Evolutionary conservation across 2,329 filamentous ascomycete species (phyloP).

Genomic region (Aspergillus fructus): DNA sequence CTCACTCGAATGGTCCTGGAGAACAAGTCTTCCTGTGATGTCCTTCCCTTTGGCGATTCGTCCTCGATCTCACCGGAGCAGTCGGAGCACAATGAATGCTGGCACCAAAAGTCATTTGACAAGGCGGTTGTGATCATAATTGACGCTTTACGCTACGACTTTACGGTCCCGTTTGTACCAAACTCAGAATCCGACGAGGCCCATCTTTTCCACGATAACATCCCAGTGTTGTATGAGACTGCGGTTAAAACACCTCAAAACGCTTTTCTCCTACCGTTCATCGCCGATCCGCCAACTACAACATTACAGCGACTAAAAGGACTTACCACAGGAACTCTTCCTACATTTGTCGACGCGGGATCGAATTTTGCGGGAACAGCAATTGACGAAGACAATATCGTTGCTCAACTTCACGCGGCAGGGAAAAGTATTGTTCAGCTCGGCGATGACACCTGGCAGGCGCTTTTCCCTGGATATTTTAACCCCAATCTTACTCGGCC

Average conservation of each 20-base stretch:
- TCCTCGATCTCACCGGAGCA: slow-evolving; percentile 15
- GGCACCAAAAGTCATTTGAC: slow-evolving; percentile 92
- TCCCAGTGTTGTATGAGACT: slow-evolving; percentile 83
- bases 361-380: slow-evolving; percentile 94
- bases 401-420: slow-evolving; percentile 62
- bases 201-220: slow-evolving; percentile 78
- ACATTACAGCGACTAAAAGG: slow-evolving; percentile 92
- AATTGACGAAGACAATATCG: slow-evolving; percentile 86
- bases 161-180: slow-evolving; percentile 74
- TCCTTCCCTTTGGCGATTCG: slow-evolving; percentile 62
- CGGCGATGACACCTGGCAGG: slow-evolving; percentile 97
- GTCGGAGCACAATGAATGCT: slow-evolving; percentile 68
- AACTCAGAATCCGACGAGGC: slow-evolving; percentile 45
- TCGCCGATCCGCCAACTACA: slow-evolving; percentile 92
- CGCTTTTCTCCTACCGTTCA: slow-evolving; percentile 89
- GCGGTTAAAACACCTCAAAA: slow-evolving; percentile 72
- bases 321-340: slow-evolving; percentile 88
- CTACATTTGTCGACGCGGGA: slow-evolving; percentile 89
- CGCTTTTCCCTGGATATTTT: slow-evolving; percentile 91
- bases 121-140: slow-evolving; percentile 88
- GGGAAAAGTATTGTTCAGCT: slow-evolving; percentile 84
- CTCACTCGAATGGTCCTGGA: slow-evolving; percentile 80
- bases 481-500: slow-evolving; percentile 79
- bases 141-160: slow-evolving; percentile 94
- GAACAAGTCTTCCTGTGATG: slow-evolving; percentile 68